Percentiles rank a stretch among this genome's conserved stretches.
phyloP scores from a whole-genome alignment of 352 stramenopile species.

The Pythium dissimile region DNA sequence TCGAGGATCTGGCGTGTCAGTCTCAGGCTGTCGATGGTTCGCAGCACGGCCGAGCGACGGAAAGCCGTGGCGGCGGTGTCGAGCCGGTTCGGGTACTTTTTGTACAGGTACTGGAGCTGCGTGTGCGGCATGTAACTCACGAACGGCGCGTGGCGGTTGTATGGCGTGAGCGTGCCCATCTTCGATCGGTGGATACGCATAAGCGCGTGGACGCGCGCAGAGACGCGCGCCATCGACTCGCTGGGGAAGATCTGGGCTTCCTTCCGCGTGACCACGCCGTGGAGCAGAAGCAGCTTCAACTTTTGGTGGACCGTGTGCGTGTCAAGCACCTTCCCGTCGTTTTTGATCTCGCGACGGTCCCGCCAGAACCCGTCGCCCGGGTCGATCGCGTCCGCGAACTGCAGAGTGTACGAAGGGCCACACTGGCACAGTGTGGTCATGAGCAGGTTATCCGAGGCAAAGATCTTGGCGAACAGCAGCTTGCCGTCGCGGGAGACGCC shows the following conservation, averaged over 20 bases:
- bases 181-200: slow-evolving; percentile 27
- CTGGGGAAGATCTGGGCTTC: slow-evolving; percentile 39
- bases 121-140: slow-evolving; percentile 39
- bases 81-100: slow-evolving; percentile 49
- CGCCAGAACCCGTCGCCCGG: slow-evolving; percentile 46
- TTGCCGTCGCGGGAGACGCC: slow-evolving; percentile 46
- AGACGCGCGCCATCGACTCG: slow-evolving; percentile 41
- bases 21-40: slow-evolving; percentile 57
- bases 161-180: slow-evolving; percentile 17
- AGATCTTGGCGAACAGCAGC: slow-evolving; percentile 43
- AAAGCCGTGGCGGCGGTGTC: slow-evolving; percentile 33
- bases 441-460: slow-evolving; percentile 60
- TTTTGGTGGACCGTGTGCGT: slow-evolving; percentile 47
- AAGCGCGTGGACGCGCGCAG: slow-evolving; percentile 47
- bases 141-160: slow-evolving; percentile 31
- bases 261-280: slow-evolving; percentile 31
- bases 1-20: slow-evolving; percentile 44
- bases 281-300: slow-evolving; percentile 36
- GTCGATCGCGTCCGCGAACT: slow-evolving; percentile 58
- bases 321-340: slow-evolving; percentile 45
- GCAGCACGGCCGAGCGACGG: slow-evolving; percentile 46
- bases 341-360: slow-evolving; percentile 39
- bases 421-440: slow-evolving; percentile 50
- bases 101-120: slow-evolving; percentile 65
- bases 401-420: slow-evolving; percentile 37